phyloP scores from a whole-genome alignment of 2,329 filamentous ascomycete genomes.

The Clarireedia monteithiana region DNA sequence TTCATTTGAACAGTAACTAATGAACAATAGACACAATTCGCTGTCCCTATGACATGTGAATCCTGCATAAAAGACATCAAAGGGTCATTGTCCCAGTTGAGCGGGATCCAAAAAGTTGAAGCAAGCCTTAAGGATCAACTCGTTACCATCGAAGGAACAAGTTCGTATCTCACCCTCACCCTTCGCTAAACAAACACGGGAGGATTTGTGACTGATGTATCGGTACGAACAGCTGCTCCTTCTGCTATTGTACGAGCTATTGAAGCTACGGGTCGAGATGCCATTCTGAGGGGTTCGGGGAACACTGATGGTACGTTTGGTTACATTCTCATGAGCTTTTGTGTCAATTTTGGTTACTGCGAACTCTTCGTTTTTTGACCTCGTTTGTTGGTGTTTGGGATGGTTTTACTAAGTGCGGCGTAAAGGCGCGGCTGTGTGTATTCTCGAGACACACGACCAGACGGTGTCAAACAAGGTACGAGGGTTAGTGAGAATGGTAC shows the following conservation, averaged over 20 bases:
- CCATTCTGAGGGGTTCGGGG: slow-evolving; percentile 85
- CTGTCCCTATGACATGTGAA: slow-evolving; percentile 89
- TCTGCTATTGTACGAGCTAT: slow-evolving; percentile 86
- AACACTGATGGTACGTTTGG: slow-evolving; percentile 65
- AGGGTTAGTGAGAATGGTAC: slow-evolving; percentile 87
- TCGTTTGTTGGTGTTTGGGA: background rate
- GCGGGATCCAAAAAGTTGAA: slow-evolving; percentile 75
- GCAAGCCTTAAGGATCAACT: slow-evolving; percentile 77
- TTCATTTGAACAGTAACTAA: background rate
- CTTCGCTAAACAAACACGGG: slow-evolving; percentile 26
- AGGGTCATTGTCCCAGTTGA: slow-evolving; percentile 65
- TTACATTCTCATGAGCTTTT: background rate
- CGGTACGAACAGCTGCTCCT: slow-evolving; percentile 56
- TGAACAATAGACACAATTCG: slow-evolving; percentile 72
- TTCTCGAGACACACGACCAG: slow-evolving; percentile 75
- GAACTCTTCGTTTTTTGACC: background rate
- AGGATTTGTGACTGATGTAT: slow-evolving; percentile 10
- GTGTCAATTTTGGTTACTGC: background rate
- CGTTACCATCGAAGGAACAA: slow-evolving; percentile 77
- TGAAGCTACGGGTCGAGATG: slow-evolving; percentile 83
- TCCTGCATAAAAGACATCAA: slow-evolving; percentile 83
- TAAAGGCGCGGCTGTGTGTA: slow-evolving; percentile 78
- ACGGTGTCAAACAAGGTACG: slow-evolving; percentile 61
- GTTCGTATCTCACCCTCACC: slow-evolving; percentile 38
- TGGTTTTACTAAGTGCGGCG: slow-evolving; percentile 1